Evolutionary conservation across 352 stramenopile genomes (phyloP).

Genomic region (Pythium dissimile): DNA sequence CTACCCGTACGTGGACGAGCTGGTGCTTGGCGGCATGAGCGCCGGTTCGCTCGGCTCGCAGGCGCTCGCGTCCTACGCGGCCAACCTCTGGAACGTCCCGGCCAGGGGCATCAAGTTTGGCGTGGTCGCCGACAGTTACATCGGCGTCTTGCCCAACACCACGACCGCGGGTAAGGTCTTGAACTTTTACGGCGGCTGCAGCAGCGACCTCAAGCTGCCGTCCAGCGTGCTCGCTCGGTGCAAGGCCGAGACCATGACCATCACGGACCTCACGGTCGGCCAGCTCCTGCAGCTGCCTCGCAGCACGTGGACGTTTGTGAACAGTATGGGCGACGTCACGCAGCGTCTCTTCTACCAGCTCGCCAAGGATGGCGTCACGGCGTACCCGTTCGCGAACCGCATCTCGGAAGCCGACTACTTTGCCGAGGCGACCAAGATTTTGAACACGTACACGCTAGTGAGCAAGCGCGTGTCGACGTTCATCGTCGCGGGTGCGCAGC

Average conservation of each 20-base stretch:
- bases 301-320: slow-evolving; percentile 56
- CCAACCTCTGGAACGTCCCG: slow-evolving; percentile 44
- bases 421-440: slow-evolving; percentile 10
- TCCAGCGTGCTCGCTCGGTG: slow-evolving; percentile 27
- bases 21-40: slow-evolving; percentile 17
- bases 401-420: slow-evolving; percentile 55
- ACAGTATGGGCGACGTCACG: slow-evolving; percentile 49
- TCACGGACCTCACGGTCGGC: slow-evolving; percentile 35
- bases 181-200: slow-evolving; percentile 47
- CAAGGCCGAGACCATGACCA: slow-evolving; percentile 38
- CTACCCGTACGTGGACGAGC: slow-evolving; percentile 15
- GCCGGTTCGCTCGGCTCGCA: slow-evolving; percentile 48
- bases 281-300: slow-evolving; percentile 32
- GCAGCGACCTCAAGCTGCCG: slow-evolving; percentile 37
- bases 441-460: slow-evolving; percentile 33
- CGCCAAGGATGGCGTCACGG: slow-evolving; percentile 38
- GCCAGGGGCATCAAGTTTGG: slow-evolving; percentile 40
- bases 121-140: slow-evolving; percentile 56
- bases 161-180: slow-evolving; percentile 21
- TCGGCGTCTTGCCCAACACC: slow-evolving; percentile 44
- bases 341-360: slow-evolving; percentile 71
- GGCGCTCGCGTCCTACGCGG: slow-evolving; percentile 36
- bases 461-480: slow-evolving; percentile 35
- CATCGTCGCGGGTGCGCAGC: slow-evolving; percentile 17
- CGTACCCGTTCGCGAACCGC: slow-evolving; percentile 51